Evolutionary conservation across 139 green algal species (phyloP).

Genomic region (Diplosphaera chodatii): DNA sequence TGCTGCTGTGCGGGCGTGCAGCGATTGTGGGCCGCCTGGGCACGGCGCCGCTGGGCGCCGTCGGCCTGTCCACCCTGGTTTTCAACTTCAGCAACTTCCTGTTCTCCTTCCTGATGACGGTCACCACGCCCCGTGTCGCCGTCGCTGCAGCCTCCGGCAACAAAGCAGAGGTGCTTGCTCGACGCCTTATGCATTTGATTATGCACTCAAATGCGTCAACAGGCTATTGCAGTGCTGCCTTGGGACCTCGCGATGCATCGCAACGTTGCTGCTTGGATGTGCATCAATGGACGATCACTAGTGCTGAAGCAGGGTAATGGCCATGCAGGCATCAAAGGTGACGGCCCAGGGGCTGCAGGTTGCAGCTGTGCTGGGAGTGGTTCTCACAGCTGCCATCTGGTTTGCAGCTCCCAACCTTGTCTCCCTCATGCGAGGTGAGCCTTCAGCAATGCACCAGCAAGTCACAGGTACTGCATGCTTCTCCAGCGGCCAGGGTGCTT

Average conservation of each 20-base stretch:
- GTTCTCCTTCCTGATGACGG: conserved; percentile 20
- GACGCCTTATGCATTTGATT: too few relatives aligned
- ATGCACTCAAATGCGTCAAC: too few relatives aligned
- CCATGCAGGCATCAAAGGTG: conserved; percentile 18
- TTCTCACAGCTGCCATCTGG: not conserved
- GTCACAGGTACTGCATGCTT: too few relatives aligned
- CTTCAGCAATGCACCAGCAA: not conserved
- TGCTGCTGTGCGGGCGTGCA: not conserved
- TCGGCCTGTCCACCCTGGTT: conserved; percentile 7
- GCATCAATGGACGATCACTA: too few relatives aligned
- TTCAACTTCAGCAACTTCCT: not conserved
- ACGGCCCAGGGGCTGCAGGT: conserved; percentile 21
- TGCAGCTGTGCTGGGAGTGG: not conserved
- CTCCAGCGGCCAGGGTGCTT: too few relatives aligned
- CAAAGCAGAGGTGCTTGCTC: not conserved
- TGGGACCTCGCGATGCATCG: too few relatives aligned
- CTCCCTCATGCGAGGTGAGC: not conserved
- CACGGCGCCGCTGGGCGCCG: conserved; percentile 11
- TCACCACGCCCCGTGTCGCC: conserved; percentile 19
- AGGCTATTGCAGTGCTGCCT: too few relatives aligned
- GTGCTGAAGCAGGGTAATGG: too few relatives aligned
- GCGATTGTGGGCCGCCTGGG: conserved; percentile 18
- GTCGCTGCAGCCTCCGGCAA: conserved; percentile 10
- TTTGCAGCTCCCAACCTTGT: not conserved
- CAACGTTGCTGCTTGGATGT: too few relatives aligned